A percentile compares a stretch with the other conserved stretches of the same genome.
Evolutionary conservation across 331 rosid species (phyloP).

Genomic region (Pyrus hybrid): DNA sequence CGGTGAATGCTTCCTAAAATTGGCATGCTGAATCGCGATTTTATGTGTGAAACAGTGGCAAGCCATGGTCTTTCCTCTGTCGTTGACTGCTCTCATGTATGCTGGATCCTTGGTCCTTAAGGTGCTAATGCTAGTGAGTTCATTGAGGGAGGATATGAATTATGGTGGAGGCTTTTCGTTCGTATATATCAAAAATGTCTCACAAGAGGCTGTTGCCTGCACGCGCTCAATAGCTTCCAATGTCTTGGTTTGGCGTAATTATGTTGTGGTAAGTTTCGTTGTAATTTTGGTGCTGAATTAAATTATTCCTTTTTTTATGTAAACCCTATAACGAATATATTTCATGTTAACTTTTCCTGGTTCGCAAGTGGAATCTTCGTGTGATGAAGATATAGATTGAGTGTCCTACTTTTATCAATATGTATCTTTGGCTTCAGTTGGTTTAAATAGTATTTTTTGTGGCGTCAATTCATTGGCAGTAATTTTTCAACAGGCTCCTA

Average conservation of each 20-base stretch:
- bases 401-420: neutral
- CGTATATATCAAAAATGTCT: slow-evolving; percentile 20
- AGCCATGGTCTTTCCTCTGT: slow-evolving; percentile 68
- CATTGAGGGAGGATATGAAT: slow-evolving; percentile 39
- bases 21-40: slow-evolving; percentile 59
- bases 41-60: slow-evolving; percentile 94
- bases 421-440: neutral
- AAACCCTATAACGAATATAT: neutral
- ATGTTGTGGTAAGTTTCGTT: slow-evolving; percentile 70
- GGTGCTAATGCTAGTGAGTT: slow-evolving; percentile 38
- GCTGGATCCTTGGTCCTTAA: slow-evolving; percentile 68
- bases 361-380: neutral
- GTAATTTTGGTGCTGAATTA: neutral
- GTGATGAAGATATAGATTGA: neutral
- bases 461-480: slow-evolving; percentile 7
- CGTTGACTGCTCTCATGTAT: slow-evolving; percentile 76
- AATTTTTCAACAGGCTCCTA: slow-evolving; percentile 65
- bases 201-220: slow-evolving; percentile 19
- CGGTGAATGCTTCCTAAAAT: slow-evolving; percentile 38
- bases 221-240: slow-evolving; percentile 32
- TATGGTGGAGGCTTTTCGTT: slow-evolving; percentile 34
- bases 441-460: neutral
- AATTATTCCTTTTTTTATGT: neutral
- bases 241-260: slow-evolving; percentile 68
- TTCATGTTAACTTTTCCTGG: neutral